Conservation (phyloP, 2,329 filamentous ascomycete species). For the Calonectria henricotiae region DNA sequence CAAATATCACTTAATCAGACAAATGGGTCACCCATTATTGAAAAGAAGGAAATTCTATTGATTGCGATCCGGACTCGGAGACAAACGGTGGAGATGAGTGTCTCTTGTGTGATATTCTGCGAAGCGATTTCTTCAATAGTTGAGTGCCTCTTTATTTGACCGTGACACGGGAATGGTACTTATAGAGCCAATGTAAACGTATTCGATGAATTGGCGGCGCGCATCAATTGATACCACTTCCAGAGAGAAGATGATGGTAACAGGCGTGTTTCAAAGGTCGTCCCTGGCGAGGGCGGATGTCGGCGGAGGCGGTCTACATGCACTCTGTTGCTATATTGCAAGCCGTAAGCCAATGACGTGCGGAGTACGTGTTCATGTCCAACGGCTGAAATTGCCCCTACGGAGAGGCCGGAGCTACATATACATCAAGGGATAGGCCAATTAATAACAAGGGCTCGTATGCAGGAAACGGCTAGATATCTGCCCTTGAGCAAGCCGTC, state of each 20-base stretch:
- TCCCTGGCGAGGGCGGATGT: conserved; percentile 19
- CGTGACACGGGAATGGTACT: background rate
- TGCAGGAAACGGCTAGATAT: conserved; percentile 11
- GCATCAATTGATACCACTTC: conserved; percentile 3
- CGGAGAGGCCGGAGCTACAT: conserved; percentile 10
- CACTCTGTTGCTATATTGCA: conserved; percentile 6
- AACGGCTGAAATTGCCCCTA: conserved; percentile 28
- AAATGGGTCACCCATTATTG: background rate
- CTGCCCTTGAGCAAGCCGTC: background rate
- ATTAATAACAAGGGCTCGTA: background rate
- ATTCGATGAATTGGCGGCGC: background rate
- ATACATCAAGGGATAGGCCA: background rate
- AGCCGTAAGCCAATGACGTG: conserved; percentile 37
- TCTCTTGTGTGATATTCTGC: background rate
- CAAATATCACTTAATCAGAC: conserved; percentile 6
- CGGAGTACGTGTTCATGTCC: conserved; percentile 32
- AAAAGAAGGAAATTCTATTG: background rate
- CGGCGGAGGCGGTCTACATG: conserved; percentile 11
- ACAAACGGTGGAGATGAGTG: background rate
- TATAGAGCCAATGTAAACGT: background rate
- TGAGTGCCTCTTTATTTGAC: background rate
- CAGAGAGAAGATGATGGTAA: background rate
- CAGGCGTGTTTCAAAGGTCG: conserved; percentile 8
- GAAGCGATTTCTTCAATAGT: background rate
- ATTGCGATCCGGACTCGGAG: background rate